Percentiles rank a stretch among this genome's conserved stretches.
phyloP scores from a whole-genome alignment of 352 stramenopile genomes.

The Globisporangium iwayamae region DNA sequence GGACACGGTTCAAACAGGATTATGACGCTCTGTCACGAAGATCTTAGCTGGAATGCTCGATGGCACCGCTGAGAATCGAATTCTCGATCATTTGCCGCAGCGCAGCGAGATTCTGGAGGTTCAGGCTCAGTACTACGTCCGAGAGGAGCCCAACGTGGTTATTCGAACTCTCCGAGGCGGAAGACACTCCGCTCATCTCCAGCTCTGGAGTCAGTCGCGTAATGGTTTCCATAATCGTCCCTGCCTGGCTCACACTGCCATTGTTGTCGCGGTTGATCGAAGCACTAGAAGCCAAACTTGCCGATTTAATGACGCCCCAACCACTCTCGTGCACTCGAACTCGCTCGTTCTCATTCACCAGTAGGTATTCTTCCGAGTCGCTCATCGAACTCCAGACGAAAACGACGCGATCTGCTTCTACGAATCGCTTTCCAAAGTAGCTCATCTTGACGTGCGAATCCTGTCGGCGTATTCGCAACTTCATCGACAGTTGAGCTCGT shows the following conservation, averaged over 20 bases:
- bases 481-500: not conserved
- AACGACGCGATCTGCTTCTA: slow-evolving; percentile 10
- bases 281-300: not conserved
- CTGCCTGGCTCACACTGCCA: not conserved
- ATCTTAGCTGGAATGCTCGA: not conserved
- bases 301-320: slow-evolving; percentile 3
- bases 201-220: slow-evolving; percentile 9
- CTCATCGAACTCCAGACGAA: slow-evolving; percentile 2
- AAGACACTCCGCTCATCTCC: not conserved
- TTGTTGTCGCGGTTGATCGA: not conserved
- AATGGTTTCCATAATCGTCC: slow-evolving; percentile 7
- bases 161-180: not conserved
- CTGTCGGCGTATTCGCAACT: not conserved
- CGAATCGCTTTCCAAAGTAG: slow-evolving; percentile 2
- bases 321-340: slow-evolving; percentile 3
- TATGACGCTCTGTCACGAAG: no score
- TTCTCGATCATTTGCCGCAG: slow-evolving; percentile 16
- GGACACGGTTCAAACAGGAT: no score
- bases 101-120: slow-evolving; percentile 6
- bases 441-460: not conserved
- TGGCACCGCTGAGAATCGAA: not conserved
- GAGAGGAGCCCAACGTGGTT: slow-evolving; percentile 8
- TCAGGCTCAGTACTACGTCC: slow-evolving; percentile 1
- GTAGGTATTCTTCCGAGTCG: not conserved
- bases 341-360: slow-evolving; percentile 1